phyloP scores from a whole-genome alignment of 345 rosid genomes.

The Gossypium turneri region DNA sequence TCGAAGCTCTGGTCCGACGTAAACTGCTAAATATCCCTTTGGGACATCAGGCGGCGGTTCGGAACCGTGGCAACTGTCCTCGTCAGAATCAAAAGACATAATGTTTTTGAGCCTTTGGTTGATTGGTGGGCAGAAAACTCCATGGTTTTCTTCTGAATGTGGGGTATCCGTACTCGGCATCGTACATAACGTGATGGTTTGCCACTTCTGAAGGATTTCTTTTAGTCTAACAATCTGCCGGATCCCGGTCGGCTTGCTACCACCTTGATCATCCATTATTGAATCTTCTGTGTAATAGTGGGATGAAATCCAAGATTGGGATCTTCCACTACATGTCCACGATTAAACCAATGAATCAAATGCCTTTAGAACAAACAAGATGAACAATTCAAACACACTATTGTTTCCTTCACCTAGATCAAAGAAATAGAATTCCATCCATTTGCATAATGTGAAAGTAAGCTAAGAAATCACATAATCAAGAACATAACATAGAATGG shows the following conservation, averaged over 20 bases:
- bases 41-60: constrained; percentile 82
- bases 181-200: constrained; percentile 54
- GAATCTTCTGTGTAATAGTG: constrained; percentile 23
- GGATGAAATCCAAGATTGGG: constrained; percentile 25
- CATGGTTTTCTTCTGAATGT: constrained; percentile 16
- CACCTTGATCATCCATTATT: constrained; percentile 61
- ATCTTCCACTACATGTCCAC: constrained; percentile 31
- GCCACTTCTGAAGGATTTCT: constrained; percentile 92
- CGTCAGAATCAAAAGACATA: constrained; percentile 67
- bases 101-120: constrained; percentile 48
- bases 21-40: constrained; percentile 85
- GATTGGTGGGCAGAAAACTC: constrained; percentile 40
- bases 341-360: constrained; percentile 8
- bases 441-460: neutral
- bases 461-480: neutral
- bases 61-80: constrained; percentile 70
- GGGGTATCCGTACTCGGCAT: constrained; percentile 25
- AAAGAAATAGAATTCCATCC: neutral
- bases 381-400: neutral
- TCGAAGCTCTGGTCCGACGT: constrained; percentile 85
- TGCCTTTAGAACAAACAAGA: neutral
- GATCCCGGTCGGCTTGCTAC: constrained; percentile 62
- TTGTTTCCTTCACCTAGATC: neutral
- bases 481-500: too few species aligned
- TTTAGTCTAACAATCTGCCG: constrained; percentile 78